Evolutionary conservation across 108 stramenopile species (phyloP).

Genomic region (Discostella pseudostelligera): DNA sequence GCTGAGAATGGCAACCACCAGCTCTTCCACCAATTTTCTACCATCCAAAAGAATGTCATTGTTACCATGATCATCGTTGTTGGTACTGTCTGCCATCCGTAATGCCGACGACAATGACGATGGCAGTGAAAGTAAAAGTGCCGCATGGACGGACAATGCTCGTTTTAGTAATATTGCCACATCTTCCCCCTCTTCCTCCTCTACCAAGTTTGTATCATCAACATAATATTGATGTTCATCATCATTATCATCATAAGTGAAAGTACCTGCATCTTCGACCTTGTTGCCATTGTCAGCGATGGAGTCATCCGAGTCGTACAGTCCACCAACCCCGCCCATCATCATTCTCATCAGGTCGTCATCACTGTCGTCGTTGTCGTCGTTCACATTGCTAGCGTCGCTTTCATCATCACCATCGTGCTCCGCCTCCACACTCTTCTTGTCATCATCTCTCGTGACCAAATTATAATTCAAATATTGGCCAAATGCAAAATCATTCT

Average conservation of each 20-base stretch:
- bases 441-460: too few relatives aligned
- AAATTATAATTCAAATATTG: too few relatives aligned
- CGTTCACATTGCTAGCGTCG: not conserved
- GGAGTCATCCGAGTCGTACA: conserved; percentile 21
- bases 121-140: conserved; percentile 22
- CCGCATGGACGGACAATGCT: conserved; percentile 36
- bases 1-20: not conserved
- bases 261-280: too few relatives aligned
- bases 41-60: not conserved
- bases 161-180: conserved; percentile 36
- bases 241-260: conserved; percentile 5
- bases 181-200: conserved; percentile 25
- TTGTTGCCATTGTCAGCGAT: too few relatives aligned
- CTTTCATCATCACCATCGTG: not conserved
- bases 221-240: not conserved
- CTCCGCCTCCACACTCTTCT: too few relatives aligned
- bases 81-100: not conserved
- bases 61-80: not conserved
- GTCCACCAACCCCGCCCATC: conserved; percentile 9
- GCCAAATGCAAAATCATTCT: too few relatives aligned
- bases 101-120: not conserved
- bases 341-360: conserved; percentile 30
- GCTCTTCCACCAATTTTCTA: not conserved
- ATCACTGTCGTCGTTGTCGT: conserved; percentile 22
- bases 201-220: not conserved